Evolutionary conservation across 2,329 filamentous ascomycete species (phyloP), one percentile per base, ranked within the genome.

Genomic region (Colletotrichum karsti): DNA sequence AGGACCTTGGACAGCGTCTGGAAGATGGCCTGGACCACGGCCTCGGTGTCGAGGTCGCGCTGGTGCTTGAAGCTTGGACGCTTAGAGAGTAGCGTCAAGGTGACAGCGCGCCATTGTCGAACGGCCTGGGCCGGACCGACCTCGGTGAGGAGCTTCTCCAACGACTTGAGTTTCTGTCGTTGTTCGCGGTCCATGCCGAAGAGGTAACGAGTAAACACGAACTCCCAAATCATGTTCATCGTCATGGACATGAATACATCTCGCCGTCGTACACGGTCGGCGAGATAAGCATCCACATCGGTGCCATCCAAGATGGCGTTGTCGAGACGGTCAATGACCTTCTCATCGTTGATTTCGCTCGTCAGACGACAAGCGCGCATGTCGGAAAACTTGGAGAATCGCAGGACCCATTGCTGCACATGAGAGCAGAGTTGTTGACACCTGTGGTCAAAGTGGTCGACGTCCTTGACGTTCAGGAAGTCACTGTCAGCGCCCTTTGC

Each of bases 201-300:
- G 26, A 99, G 90, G 79, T 99, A 99, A 71, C 96, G 91, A 8
- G 95, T 98, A 78, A 99, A 99, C 77, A 99, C 91, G 76, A 97
- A 98, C 80, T 99, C 96, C 95, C 95, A 99, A 57, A 99, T 91
- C 94, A 99, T 98, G 69, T 93, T 96, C 95, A 98, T 98, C 63
- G 95, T 93, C 79, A 99, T 94, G 39, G 94, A 96, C 94, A 98
- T 98, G 86, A 99, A 98, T 66, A 98, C 91, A 78, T 98, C 95
- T 68, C 95, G 91, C 69, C 96, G 91, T 75, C 89, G 91, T 61
- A 98, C 92, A 41, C 97, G 93, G 78, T 99, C 95, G 72, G 88
- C 88, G 54, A 99, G 90, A 76, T 97, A 96, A 65, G 86, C 84
- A 79, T 98, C 94, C 70, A 97, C 94, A 77, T 98, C 95, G 50